Base-by-base conservation (phyloP, 805 yeast genomes). In the Cyberlindnera suaveolens region DNA sequence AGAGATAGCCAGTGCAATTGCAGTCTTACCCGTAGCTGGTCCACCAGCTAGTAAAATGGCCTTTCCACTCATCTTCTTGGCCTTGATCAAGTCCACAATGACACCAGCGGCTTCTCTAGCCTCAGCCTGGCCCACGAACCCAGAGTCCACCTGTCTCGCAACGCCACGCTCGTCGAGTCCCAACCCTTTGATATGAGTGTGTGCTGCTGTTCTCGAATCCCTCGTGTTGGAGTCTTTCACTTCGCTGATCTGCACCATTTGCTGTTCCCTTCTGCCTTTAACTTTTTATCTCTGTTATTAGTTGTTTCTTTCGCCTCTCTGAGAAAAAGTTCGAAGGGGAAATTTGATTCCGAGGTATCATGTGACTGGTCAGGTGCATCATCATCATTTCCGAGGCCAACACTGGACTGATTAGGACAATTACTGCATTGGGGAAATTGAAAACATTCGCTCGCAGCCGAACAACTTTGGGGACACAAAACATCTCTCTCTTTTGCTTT, bases 1-100 rank as follows among this genome's bases (percentile, higher is more conserved):
- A 4, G 97, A 87, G 44, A 93, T 81, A 2, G 97, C 99, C 56
- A 93, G 73, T 0, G 98, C 98, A 57, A 93, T 74, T 1, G 99
- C 99, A 3, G 99, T 93, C 63, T 93, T 93, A 61, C 99, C 99
- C 6, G 98, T 91, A 0, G 98, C 96, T 9, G 99, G 98, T 6
- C 96, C 95, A 41, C 99, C 99, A 1, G 99, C 98, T 42, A 93
- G 73, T 47, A 93, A 67, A 40, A 93, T 80, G n/a, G 96, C 98
- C 59, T 91, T 85, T 26, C 99, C 99, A 40, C 95, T 84, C 82
- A 93, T 85, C 64, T 82, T 87, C 57, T 87, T 88, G 29, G 86
- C 82, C 66, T 89, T 90, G 68, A 93, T 88, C 66, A 93, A 72
- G 65, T 93, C 97, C 33, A 91, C 95, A 49, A 93, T 77, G 42